Percentiles rank a stretch among this genome's conserved stretches.
These are phyloP conservation scores for Globisporangium canariense DNA, from an alignment of 352 stramenopile genomes.

Conservation along the genomic window DNA sequence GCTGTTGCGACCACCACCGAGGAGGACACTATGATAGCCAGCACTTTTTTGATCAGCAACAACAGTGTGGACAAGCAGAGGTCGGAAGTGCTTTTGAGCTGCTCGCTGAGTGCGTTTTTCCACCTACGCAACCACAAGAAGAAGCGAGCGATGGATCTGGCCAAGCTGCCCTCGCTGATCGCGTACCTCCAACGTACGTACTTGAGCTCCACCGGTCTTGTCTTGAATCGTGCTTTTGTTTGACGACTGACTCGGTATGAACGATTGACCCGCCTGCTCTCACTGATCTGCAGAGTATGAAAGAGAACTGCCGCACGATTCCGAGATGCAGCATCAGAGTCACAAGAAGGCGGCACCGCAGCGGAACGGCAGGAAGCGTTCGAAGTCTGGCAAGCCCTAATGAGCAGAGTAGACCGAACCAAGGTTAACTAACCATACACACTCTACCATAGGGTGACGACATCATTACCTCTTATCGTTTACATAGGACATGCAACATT, in stretches of 20 bases:
- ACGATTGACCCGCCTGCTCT: too few species aligned
- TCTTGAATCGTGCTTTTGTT: too few species aligned
- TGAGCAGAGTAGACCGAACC: too few species aligned
- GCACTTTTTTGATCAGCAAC: not conserved
- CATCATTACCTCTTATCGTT: not conserved
- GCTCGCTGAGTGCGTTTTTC: slow-evolving; percentile 32
- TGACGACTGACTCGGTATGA: too few species aligned
- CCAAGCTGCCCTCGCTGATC: slow-evolving; percentile 30
- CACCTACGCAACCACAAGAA: slow-evolving; percentile 46
- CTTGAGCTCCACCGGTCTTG: too few species aligned
- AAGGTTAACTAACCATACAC: not conserved
- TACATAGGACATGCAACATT: too few species aligned
- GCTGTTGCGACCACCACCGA: slow-evolving; percentile 18
- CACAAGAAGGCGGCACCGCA: not conserved
- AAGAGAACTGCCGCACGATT: not conserved
- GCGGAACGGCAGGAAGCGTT: not conserved
- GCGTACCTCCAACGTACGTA: slow-evolving; percentile 25
- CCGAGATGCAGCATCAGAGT: not conserved
- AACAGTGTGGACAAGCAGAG: not conserved
- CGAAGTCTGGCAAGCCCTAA: not conserved
- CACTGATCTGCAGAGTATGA: not conserved
- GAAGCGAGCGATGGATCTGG: slow-evolving; percentile 43
- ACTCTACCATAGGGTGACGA: not conserved
- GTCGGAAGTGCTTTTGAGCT: not conserved
- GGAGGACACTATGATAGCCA: not conserved